phyloP scores from a whole-genome alignment of 805 yeast species.

The Ascoidea asiatica region DNA sequence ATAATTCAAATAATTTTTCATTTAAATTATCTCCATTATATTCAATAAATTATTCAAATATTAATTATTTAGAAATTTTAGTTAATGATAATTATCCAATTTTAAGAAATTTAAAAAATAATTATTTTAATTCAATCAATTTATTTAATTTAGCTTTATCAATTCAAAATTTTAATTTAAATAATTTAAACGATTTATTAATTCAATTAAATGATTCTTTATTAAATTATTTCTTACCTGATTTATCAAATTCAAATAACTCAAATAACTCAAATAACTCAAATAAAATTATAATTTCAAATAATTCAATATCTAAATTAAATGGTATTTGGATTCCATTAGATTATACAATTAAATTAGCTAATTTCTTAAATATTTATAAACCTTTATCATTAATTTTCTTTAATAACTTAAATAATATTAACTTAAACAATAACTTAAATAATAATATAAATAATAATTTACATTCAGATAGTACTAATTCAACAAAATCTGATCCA shows the following conservation, averaged over 20 bases:
- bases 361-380: conserved; percentile 2
- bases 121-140: background rate
- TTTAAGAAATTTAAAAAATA: background rate
- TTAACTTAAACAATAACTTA: conserved; percentile 14
- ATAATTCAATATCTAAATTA: conserved; percentile 2
- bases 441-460: conserved; percentile 15
- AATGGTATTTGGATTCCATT: conserved; percentile 9
- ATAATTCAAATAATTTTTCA: background rate
- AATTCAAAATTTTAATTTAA: background rate
- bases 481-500: conserved; percentile 4
- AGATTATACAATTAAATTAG: conserved; percentile 2
- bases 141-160: background rate
- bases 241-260: too few species aligned
- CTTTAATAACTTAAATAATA: background rate
- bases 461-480: conserved; percentile 7
- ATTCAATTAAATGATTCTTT: too few species aligned
- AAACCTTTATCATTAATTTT: conserved; percentile 1
- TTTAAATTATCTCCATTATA: background rate
- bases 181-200: too few species aligned
- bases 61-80: background rate
- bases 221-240: background rate
- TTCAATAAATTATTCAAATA: background rate
- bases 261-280: background rate
- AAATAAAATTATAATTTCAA: background rate
- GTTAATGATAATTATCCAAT: background rate